phyloP scores from a whole-genome alignment of 257 asterid species.

The Striga asiatica region DNA sequence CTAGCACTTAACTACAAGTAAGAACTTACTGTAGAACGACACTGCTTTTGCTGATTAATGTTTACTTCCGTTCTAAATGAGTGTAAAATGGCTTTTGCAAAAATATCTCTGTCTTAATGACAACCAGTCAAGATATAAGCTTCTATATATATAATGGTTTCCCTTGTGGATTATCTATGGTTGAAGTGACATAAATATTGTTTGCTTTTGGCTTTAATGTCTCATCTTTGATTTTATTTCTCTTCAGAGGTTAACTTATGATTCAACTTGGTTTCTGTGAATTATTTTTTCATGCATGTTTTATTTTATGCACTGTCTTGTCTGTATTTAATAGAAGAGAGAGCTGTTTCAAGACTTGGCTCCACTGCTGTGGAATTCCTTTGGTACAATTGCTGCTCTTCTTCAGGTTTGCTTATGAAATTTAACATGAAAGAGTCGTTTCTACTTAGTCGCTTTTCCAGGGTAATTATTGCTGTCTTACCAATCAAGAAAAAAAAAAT shows the following conservation, averaged over 20 bases:
- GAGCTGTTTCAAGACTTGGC: constrained; percentile 88
- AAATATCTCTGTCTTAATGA: background rate
- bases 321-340: constrained; percentile 50
- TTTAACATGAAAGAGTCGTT: background rate
- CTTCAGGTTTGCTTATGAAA: constrained; percentile 53
- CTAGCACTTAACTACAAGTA: background rate
- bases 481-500: background rate
- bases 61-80: background rate
- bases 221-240: background rate
- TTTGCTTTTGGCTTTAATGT: background rate
- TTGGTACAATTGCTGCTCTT: constrained; percentile 89
- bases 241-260: background rate
- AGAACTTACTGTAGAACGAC: background rate
- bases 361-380: constrained; percentile 89
- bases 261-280: background rate
- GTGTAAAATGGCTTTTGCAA: background rate
- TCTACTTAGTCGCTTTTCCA: constrained; percentile 3
- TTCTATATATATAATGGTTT: background rate
- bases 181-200: background rate
- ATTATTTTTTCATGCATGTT: background rate
- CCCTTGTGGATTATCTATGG: background rate
- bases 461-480: constrained; percentile 4
- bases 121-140: background rate
- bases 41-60: background rate
- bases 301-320: constrained; percentile 17